Evolutionary conservation across 352 stramenopile species (phyloP).

Genomic region (Phytophthora colocasiae): DNA sequence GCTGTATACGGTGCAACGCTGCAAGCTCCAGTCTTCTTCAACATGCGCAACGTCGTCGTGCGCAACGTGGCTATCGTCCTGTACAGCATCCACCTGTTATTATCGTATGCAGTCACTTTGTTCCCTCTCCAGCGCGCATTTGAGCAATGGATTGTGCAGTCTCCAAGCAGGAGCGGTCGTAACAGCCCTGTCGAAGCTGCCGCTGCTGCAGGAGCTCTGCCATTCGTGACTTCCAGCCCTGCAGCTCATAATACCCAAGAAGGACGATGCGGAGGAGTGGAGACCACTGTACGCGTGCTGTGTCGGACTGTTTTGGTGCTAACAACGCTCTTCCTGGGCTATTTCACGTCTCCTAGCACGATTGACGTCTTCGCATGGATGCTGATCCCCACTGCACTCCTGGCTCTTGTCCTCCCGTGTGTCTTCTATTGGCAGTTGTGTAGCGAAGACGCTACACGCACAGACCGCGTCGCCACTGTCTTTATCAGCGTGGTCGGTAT

Average conservation of each 20-base stretch:
- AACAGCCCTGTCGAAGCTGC: constrained; percentile 33
- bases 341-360: constrained; percentile 59
- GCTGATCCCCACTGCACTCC: constrained; percentile 64
- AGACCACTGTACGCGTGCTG: constrained; percentile 50
- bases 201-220: constrained; percentile 27
- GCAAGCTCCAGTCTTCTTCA: constrained; percentile 83
- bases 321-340: constrained; percentile 56
- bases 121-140: constrained; percentile 74
- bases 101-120: constrained; percentile 76
- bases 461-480: constrained; percentile 52
- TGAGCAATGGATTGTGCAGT: constrained; percentile 58
- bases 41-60: constrained; percentile 81
- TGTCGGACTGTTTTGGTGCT: constrained; percentile 62
- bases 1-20: constrained; percentile 80
- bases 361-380: constrained; percentile 71
- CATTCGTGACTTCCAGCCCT: constrained; percentile 27
- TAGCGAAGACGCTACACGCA: constrained; percentile 56
- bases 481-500: constrained; percentile 55
- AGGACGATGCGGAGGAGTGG: constrained; percentile 29
- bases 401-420: constrained; percentile 68
- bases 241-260: constrained; percentile 17
- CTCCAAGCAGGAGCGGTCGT: constrained; percentile 20
- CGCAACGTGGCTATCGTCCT: constrained; percentile 77
- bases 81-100: constrained; percentile 76
- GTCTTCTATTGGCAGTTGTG: constrained; percentile 80